These are phyloP conservation scores for Clitopilus hobsonii DNA, from an alignment of 768 basidiomycete genomes.

Conservation along the genomic window DNA sequence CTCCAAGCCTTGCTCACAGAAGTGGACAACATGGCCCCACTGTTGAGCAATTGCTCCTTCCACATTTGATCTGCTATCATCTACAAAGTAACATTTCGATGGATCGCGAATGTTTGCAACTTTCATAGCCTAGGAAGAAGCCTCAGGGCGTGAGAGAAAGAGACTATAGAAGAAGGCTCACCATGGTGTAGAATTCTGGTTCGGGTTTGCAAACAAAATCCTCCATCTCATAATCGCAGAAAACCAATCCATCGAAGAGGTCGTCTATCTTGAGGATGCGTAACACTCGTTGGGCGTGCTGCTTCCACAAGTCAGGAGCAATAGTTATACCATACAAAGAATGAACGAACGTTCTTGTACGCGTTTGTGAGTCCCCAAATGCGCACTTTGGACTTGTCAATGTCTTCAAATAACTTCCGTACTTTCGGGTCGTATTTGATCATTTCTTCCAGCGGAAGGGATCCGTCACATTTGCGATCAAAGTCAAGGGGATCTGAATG, in stretches of 20 bases:
- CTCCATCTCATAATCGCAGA: conserved; percentile 66
- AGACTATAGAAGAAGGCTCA: neutral
- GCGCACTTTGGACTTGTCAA: conserved; percentile 71
- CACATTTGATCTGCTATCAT: conserved; percentile 72
- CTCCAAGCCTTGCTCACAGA: conserved; percentile 64
- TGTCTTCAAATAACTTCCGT: conserved; percentile 69
- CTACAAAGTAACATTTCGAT: conserved; percentile 72
- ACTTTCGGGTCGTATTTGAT: conserved; percentile 59
- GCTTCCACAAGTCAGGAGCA: neutral
- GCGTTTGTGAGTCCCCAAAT: conserved; percentile 89
- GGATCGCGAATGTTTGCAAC: conserved; percentile 59
- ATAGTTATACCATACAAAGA: conserved; percentile 7
- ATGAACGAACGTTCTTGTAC: conserved; percentile 53
- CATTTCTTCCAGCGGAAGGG: conserved; percentile 77
- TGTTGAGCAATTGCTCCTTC: conserved; percentile 58
- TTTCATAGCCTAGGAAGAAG: conserved; percentile 51
- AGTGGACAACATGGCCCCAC: conserved; percentile 75
- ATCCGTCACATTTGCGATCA: conserved; percentile 77
- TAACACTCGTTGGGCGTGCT: conserved; percentile 84
- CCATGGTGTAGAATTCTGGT: conserved; percentile 55
- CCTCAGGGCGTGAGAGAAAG: conserved; percentile 1
- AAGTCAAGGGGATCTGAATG: conserved; percentile 74
- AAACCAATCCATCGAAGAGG: conserved; percentile 71
- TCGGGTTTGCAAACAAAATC: conserved; percentile 83
- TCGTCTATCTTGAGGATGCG: conserved; percentile 68